Percentiles rank a stretch among this genome's conserved stretches.
phyloP scores from a whole-genome alignment of 2,329 filamentous ascomycete species.

The Graphilbum fragrans region DNA sequence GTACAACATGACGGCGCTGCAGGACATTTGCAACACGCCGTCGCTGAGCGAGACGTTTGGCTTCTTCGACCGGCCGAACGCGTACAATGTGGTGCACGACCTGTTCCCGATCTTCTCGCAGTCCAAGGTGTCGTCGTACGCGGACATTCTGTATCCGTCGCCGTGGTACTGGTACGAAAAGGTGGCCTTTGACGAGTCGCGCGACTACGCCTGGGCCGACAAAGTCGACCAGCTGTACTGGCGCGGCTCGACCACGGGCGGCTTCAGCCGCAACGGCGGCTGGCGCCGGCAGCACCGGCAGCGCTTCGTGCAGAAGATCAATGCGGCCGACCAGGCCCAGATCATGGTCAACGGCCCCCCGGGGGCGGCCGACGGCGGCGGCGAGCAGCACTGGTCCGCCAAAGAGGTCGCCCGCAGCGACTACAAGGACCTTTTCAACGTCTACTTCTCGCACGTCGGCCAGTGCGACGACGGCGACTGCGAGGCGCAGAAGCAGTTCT shows the following conservation, averaged over 20 bases:
- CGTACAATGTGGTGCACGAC: constrained; percentile 79
- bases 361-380: constrained; percentile 9
- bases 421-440: constrained; percentile 63
- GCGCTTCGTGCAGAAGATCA: constrained; percentile 70
- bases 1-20: constrained; percentile 77
- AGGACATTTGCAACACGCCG: constrained; percentile 81
- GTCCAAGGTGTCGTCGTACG: constrained; percentile 87
- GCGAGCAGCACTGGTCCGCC: constrained; percentile 39
- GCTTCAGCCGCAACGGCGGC: constrained; percentile 81
- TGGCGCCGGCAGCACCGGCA: constrained; percentile 93
- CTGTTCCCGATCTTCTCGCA: constrained; percentile 92
- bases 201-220: constrained; percentile 59
- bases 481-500: constrained; percentile 73
- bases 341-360: constrained; percentile 26
- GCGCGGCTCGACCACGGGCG: constrained; percentile 92
- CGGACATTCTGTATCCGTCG: constrained; percentile 89
- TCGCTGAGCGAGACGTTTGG: constrained; percentile 68
- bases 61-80: constrained; percentile 90
- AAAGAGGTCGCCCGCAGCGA: constrained; percentile 54
- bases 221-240: constrained; percentile 79
- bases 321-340: constrained; percentile 32
- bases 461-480: constrained; percentile 91
- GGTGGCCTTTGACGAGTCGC: constrained; percentile 61
- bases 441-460: constrained; percentile 79
- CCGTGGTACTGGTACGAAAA: constrained; percentile 95